Conservation (phyloP, 257 asterid genomes). For the Nicotiana tomentosiformis region DNA sequence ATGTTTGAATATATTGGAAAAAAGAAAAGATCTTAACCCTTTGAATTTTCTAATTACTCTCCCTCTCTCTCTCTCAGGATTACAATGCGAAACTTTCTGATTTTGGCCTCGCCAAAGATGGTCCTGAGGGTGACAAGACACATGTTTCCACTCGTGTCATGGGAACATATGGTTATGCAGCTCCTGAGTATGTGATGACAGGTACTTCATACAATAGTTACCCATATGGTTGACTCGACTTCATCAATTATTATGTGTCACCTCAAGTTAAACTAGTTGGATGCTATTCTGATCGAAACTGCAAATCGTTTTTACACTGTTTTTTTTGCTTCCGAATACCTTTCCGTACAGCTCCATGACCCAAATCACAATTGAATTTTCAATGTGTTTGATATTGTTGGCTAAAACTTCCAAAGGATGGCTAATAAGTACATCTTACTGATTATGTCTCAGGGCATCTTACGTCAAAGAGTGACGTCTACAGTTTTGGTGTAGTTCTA, state of each 20-base stretch:
- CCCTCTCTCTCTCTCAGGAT: slow-evolving; percentile 45
- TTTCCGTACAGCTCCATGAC: not conserved
- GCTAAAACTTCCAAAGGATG: not conserved
- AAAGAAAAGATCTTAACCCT: not conserved
- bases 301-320: not conserved
- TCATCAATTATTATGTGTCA: not conserved
- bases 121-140: slow-evolving; percentile 93
- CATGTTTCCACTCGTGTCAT: slow-evolving; percentile 98
- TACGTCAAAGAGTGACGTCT: slow-evolving; percentile 88
- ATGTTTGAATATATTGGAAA: slow-evolving; percentile 25
- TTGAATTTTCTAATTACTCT: slow-evolving; percentile 5
- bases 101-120: slow-evolving; percentile 98
- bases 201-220: slow-evolving; percentile 35
- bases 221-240: not conserved
- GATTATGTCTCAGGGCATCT: slow-evolving; percentile 64
- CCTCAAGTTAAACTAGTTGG: not conserved
- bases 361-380: not conserved
- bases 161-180: slow-evolving; percentile 99
- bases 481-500: slow-evolving; percentile 90
- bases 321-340: not conserved
- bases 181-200: slow-evolving; percentile 98
- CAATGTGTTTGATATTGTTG: not conserved
- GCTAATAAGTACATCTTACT: not conserved
- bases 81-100: slow-evolving; percentile 96
- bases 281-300: not conserved